phyloP scores from a whole-genome alignment of 106 monocot species.

The Alisma plantagoaquatica region DNA sequence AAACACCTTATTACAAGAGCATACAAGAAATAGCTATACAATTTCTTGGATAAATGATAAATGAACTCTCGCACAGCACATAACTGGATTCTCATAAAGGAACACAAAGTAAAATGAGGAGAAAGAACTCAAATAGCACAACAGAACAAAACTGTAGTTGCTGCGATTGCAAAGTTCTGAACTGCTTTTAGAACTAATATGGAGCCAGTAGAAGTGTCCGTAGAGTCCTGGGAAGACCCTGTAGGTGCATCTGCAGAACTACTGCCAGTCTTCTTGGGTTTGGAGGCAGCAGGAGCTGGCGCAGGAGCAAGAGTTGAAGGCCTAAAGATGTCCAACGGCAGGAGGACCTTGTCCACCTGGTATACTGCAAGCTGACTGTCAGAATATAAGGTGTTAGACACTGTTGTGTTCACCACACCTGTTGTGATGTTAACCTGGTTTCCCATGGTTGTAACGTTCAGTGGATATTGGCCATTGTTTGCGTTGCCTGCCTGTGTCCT shows the following conservation, averaged over 20 bases:
- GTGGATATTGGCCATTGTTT: slow-evolving; percentile 35
- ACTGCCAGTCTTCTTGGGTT: slow-evolving; percentile 9
- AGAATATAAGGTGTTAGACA: slow-evolving; percentile 44
- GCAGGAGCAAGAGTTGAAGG: slow-evolving; percentile 25
- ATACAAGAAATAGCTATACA: too few relatives aligned
- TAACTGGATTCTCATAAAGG: too few relatives aligned
- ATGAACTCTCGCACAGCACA: too few relatives aligned
- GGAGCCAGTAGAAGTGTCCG: not conserved
- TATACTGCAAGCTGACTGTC: slow-evolving; percentile 62
- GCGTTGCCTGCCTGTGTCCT: slow-evolving; percentile 71
- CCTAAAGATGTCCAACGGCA: slow-evolving; percentile 47
- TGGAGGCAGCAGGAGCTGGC: slow-evolving; percentile 24
- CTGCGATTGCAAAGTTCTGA: not conserved
- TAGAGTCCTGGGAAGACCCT: slow-evolving; percentile 8
- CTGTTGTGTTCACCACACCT: slow-evolving; percentile 59
- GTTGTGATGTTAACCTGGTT: slow-evolving; percentile 71
- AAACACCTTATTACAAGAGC: too few relatives aligned
- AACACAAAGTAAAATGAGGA: too few relatives aligned
- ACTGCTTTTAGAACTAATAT: not conserved
- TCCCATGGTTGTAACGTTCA: slow-evolving; percentile 56
- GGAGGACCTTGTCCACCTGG: slow-evolving; percentile 61
- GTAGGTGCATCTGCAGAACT: not conserved
- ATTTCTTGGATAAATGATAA: too few relatives aligned
- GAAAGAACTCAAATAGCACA: not conserved
- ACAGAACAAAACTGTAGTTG: slow-evolving; percentile 2